These are phyloP conservation scores for Pilaira anomala DNA, from an alignment of 192 early-diverging fungal species.

Conservation along the genomic window DNA sequence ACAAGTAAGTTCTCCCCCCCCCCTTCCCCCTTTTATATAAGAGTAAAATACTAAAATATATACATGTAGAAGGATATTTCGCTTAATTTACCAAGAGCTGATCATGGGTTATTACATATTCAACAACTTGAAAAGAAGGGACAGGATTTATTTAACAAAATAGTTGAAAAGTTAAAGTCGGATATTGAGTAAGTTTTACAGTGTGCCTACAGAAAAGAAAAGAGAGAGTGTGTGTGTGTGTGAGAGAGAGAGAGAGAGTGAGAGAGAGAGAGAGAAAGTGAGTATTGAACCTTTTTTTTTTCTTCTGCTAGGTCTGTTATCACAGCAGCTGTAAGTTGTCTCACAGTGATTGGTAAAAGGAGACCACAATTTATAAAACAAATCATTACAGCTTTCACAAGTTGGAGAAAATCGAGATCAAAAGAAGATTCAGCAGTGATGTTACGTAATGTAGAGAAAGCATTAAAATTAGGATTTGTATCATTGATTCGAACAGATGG, in stretches of 20 bases:
- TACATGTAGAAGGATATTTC: conserved; percentile 29
- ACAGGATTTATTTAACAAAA: conserved; percentile 25
- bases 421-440: conserved; percentile 19
- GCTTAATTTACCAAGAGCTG: conserved; percentile 29
- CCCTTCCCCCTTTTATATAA: too few relatives aligned
- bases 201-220: neutral
- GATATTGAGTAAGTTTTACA: conserved; percentile 8
- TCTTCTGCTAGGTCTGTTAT: conserved; percentile 21
- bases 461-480: conserved; percentile 31
- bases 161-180: conserved; percentile 13
- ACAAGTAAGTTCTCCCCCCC: neutral
- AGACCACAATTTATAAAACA: conserved; percentile 33
- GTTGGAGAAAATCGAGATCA: conserved; percentile 24
- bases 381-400: conserved; percentile 19
- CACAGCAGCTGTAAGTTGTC: conserved; percentile 38
- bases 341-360: conserved; percentile 29
- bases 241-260: neutral
- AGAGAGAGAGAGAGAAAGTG: too few relatives aligned
- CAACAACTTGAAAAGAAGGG: conserved; percentile 29
- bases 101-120: conserved; percentile 35
- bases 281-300: neutral
- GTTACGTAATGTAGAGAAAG: conserved; percentile 33
- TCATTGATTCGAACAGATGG: conserved; percentile 34
- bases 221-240: conserved; percentile 10
- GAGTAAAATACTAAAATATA: neutral